Conservation (phyloP, 331 rosid species). For the Malus hybrid region DNA sequence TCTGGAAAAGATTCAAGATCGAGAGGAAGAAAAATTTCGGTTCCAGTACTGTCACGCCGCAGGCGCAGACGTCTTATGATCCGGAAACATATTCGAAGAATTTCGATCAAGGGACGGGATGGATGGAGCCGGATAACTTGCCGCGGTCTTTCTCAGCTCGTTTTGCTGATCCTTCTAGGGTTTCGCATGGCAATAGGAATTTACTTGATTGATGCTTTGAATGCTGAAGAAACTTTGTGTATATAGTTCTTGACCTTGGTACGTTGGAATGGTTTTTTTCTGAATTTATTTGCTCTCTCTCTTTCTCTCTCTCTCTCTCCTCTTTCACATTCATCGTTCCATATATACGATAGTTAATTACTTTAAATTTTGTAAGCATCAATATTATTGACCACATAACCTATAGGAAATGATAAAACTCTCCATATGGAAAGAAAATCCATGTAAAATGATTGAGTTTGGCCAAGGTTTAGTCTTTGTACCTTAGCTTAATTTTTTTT, state of each 20-base stretch:
- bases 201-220: constrained; percentile 18
- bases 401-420: too few species aligned
- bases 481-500: too few species aligned
- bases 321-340: neutral
- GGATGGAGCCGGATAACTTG: constrained; percentile 56
- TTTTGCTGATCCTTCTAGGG: constrained; percentile 55
- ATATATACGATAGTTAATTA: neutral
- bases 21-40: constrained; percentile 29
- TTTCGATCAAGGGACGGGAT: constrained; percentile 52
- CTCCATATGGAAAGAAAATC: too few species aligned
- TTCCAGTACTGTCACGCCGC: constrained; percentile 19
- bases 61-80: constrained; percentile 31
- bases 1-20: constrained; percentile 51
- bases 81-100: constrained; percentile 49
- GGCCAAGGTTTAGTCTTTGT: too few species aligned
- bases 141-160: constrained; percentile 76
- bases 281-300: neutral
- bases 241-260: neutral
- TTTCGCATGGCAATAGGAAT: constrained; percentile 21
- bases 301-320: neutral
- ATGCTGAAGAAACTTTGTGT: neutral
- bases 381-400: too few species aligned
- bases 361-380: neutral
- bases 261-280: neutral
- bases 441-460: too few species aligned